Base-by-base conservation (phyloP, 2,329 filamentous ascomycete genomes). In the Metarhizium robertsii region DNA sequence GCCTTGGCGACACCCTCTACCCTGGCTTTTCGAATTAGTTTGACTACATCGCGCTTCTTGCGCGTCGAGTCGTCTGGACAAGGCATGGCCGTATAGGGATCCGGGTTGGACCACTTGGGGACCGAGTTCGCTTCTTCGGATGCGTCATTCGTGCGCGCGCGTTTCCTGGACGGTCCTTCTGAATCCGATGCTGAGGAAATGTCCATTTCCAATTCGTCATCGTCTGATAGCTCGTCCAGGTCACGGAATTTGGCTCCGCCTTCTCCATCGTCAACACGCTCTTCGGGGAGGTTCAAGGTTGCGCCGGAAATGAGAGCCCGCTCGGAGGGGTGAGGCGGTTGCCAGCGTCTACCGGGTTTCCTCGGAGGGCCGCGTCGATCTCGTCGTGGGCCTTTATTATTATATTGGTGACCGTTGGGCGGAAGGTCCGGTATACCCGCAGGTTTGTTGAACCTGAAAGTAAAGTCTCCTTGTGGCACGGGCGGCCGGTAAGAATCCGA, bases 41-140 rank as follows among this genome's bases (percentile, higher is more conserved):
- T 89, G 40, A 97, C 89, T 43, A 96, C 86, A 61, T 96, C 91
- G 61, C 84, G 86, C 70, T 87, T 90, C 71, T 94, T 95, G 20
- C 81, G 79, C 43, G 81, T 78, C 5, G 75, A 77, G 54, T 91
- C 87, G 60, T 92, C 87, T 0, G 85, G 82, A 6, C 90, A 91
- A 8, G 92, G 92, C 10, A 96, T 76, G 2, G 84, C 88, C 6
- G 90, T 95, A 70, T 97, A 96, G 0, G 92, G 91, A 67, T 97
- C 92, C 3, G 92, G 92, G 63, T 97, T 97, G 4, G 91, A 96
- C 92, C 92, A 97, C 69, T 88, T 91, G 3, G 91, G 90, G 5
- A 68, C 71, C 14, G 75, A 72, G 54, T 76, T 74, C 25, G 69
- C 65, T n/a, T 72, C 66, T 8, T 67, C 67, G 16, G 64, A 59